phyloP scores from a whole-genome alignment of 1,284 basidiomycete species.

The Trametes polyzona region DNA sequence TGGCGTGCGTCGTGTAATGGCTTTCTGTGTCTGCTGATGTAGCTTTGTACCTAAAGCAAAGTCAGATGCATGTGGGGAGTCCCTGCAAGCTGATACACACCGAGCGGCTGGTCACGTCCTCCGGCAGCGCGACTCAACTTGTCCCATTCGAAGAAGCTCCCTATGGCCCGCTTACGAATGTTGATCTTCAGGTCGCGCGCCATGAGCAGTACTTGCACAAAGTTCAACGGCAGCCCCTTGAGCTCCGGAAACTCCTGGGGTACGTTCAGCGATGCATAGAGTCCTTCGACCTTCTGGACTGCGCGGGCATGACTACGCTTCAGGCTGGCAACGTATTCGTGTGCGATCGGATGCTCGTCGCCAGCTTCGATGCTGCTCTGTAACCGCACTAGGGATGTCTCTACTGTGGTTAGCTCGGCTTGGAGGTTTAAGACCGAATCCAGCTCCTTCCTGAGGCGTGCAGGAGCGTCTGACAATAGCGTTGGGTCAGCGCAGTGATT shows the following conservation, averaged over 20 bases:
- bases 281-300: constrained; percentile 26
- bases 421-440: constrained; percentile 41
- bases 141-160: constrained; percentile 45
- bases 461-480: constrained; percentile 40
- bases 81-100: constrained; percentile 25
- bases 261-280: constrained; percentile 43
- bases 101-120: constrained; percentile 37
- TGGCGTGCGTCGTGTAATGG: constrained; percentile 40
- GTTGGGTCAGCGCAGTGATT: neutral
- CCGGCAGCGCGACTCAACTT: constrained; percentile 39
- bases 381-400: constrained; percentile 27
- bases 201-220: constrained; percentile 37
- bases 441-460: constrained; percentile 39
- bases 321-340: neutral
- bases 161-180: constrained; percentile 39
- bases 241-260: constrained; percentile 39
- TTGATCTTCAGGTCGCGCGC: constrained; percentile 43
- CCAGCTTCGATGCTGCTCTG: constrained; percentile 19
- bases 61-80: no score
- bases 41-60: constrained; percentile 40
- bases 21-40: constrained; percentile 40
- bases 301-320: constrained; percentile 3
- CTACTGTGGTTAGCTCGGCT: constrained; percentile 35
- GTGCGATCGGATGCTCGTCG: constrained; percentile 11
- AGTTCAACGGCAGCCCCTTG: constrained; percentile 34